A percentile compares a stretch with the other conserved stretches of the same genome.
Conservation (phyloP, 768 basidiomycete species). For the Mycena belliarum region DNA sequence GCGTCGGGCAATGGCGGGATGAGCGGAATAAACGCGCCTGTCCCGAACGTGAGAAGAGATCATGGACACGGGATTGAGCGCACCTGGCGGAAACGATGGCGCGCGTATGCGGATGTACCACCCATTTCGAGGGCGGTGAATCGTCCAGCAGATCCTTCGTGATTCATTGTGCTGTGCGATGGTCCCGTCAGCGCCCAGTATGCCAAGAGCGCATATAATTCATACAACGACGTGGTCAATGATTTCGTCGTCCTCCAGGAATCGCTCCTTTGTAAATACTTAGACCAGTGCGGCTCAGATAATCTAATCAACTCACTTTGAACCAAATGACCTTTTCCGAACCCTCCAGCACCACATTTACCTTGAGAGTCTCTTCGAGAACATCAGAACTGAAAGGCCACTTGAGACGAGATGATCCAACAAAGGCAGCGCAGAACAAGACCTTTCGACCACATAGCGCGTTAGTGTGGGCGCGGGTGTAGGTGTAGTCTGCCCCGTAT, state of each 20-base stretch:
- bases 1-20: conserved; percentile 49
- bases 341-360: conserved; percentile 62
- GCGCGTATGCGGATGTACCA: conserved; percentile 83
- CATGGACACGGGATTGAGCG: not conserved
- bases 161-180: conserved; percentile 62
- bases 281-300: too few species aligned
- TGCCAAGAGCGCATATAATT: not conserved
- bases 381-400: conserved; percentile 68
- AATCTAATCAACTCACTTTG: conserved; percentile 60
- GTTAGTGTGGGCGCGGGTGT: conserved; percentile 8
- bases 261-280: conserved; percentile 84
- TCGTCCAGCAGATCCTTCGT: conserved; percentile 67
- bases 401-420: not conserved
- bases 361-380: conserved; percentile 59
- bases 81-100: conserved; percentile 62
- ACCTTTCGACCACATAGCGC: conserved; percentile 19
- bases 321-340: conserved; percentile 68
- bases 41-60: not conserved
- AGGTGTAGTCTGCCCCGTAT: conserved; percentile 9
- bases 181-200: not conserved
- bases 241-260: conserved; percentile 72
- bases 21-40: conserved; percentile 54
- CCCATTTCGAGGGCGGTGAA: conserved; percentile 77
- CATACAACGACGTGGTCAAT: conserved; percentile 69
- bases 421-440: not conserved